phyloP scores from a whole-genome alignment of 768 basidiomycete genomes.

The Rhodotorula taiwanensis region DNA sequence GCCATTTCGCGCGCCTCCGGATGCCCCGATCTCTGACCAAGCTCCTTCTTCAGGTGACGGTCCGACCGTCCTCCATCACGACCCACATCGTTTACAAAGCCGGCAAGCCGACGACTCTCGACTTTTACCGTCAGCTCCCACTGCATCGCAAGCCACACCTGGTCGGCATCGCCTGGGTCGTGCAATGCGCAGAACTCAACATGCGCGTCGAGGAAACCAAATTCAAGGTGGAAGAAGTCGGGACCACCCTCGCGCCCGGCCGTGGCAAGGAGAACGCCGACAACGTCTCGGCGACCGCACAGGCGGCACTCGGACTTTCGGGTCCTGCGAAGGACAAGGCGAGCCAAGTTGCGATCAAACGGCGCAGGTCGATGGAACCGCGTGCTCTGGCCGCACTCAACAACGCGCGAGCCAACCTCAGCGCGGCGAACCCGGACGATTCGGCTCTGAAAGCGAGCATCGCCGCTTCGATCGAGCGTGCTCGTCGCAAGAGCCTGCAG shows the following conservation, averaged over 20 bases:
- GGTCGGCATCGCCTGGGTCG: conserved; percentile 83
- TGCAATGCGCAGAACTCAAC: conserved; percentile 70
- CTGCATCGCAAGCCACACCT: conserved; percentile 51
- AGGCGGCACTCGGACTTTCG: background rate
- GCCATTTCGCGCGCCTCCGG: too few species aligned
- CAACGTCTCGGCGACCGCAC: conserved; percentile 2
- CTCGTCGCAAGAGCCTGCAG: conserved; percentile 23
- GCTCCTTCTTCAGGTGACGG: conserved; percentile 63
- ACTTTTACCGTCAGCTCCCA: conserved; percentile 54
- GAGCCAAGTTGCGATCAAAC: background rate
- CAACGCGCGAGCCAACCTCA: conserved; percentile 2
- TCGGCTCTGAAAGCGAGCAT: conserved; percentile 30
- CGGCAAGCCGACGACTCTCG: conserved; percentile 65
- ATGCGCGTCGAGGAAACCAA: conserved; percentile 57
- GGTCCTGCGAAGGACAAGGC: background rate
- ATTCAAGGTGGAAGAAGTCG: conserved; percentile 28
- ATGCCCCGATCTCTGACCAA: too few species aligned
- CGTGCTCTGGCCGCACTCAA: conserved; percentile 29
- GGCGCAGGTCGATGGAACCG: conserved; percentile 34
- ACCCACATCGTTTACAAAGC: conserved; percentile 84
- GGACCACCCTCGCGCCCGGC: background rate
- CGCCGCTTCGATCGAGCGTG: conserved; percentile 34
- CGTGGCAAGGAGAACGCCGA: conserved; percentile 13
- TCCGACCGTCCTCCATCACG: conserved; percentile 51
- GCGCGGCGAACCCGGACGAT: too few species aligned